phyloP scores from a whole-genome alignment of 169 alveolate genomes.

The Eimeria praecox region DNA sequence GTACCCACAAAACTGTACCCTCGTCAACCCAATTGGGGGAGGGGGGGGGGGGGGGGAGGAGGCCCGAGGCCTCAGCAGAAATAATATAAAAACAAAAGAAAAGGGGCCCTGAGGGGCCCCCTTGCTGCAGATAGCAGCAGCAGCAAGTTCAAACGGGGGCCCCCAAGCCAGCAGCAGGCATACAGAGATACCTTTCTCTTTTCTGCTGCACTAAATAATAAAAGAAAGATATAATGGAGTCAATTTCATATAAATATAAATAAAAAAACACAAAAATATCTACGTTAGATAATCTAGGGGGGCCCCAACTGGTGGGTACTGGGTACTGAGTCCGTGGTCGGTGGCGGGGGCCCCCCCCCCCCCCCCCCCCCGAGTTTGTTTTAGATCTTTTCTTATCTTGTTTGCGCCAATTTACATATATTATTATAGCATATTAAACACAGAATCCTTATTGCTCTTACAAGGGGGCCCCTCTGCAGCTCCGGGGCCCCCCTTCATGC shows the following conservation, averaged over 20 bases:
- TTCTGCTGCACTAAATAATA: too few relatives aligned
- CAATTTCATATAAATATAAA: too few relatives aligned
- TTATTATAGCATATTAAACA: neutral
- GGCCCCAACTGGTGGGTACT: neutral
- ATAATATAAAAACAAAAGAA: neutral
- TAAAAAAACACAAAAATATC: neutral
- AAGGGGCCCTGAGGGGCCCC: constrained; percentile 5
- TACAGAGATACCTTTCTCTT: too few relatives aligned
- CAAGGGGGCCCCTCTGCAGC: neutral
- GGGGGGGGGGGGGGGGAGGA: too few relatives aligned
- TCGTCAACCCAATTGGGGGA: too few relatives aligned
- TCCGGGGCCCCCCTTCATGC: neutral
- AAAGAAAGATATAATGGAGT: neutral
- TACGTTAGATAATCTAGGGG: neutral
- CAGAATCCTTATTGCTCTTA: too few relatives aligned
- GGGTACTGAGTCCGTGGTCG: neutral
- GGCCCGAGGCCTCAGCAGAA: neutral
- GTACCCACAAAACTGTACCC: neutral
- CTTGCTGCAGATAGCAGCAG: neutral
- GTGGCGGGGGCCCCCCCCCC: neutral
- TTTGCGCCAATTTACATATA: too few relatives aligned
- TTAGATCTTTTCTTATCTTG: neutral
- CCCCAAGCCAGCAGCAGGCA: neutral
- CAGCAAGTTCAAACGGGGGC: neutral
- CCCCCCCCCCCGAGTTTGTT: neutral